Conservation (phyloP, 495 filamentous ascomycete species). For the Hyaloscypha bicolor region DNA sequence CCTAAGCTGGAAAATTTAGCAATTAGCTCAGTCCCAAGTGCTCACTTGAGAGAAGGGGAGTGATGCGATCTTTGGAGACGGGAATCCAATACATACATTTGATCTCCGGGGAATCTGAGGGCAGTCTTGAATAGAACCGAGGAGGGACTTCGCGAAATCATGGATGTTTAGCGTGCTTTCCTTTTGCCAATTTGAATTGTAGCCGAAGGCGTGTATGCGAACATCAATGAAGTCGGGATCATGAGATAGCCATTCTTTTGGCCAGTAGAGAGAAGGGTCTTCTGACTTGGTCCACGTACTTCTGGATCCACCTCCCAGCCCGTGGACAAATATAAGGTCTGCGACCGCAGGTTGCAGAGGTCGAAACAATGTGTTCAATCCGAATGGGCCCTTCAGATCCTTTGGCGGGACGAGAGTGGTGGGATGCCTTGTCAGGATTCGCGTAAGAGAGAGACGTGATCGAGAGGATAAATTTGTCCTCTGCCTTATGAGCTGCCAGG, state of each 20-base stretch:
- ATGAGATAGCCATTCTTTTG: constrained; percentile 26
- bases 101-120: background rate
- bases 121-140: constrained; percentile 28
- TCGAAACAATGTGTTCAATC: too few species aligned
- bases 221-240: constrained; percentile 16
- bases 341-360: constrained; percentile 9
- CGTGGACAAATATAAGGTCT: constrained; percentile 38
- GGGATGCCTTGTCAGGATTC: too few species aligned
- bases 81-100: too few species aligned
- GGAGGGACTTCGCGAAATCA: constrained; percentile 32
- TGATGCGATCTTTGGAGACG: too few species aligned
- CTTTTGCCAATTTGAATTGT: constrained; percentile 13
- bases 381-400: too few species aligned
- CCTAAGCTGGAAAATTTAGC: too few species aligned
- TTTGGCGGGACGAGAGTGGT: too few species aligned
- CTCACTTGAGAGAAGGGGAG: too few species aligned
- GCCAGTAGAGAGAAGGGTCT: constrained; percentile 24
- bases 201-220: constrained; percentile 23
- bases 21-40: too few species aligned
- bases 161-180: background rate
- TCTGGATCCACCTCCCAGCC: constrained; percentile 23
- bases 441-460: too few species aligned
- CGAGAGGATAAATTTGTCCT: too few species aligned
- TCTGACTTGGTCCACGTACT: constrained; percentile 20
- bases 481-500: too few species aligned